Evolutionary conservation across 768 basidiomycete genomes (phyloP).

Genomic region (Lentinus brumalis): DNA sequence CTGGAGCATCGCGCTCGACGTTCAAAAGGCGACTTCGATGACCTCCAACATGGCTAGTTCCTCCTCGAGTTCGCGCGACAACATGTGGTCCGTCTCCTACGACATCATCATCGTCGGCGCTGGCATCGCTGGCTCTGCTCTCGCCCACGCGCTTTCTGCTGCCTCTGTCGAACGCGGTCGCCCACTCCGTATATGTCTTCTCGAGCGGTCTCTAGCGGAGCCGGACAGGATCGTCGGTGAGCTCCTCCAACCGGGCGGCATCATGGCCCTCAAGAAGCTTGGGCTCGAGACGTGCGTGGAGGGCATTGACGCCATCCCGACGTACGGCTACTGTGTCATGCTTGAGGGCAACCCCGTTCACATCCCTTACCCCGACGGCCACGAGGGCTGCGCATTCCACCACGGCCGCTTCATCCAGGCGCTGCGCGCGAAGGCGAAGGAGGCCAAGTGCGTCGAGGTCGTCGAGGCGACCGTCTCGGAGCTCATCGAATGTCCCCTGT

Average conservation of each 20-base stretch:
- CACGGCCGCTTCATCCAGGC: constrained; percentile 89
- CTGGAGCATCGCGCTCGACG: constrained; percentile 14
- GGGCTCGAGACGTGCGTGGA: constrained; percentile 78
- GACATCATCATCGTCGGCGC: constrained; percentile 91
- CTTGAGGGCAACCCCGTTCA: constrained; percentile 69
- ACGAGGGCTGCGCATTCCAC: constrained; percentile 87
- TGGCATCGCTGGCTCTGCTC: constrained; percentile 84
- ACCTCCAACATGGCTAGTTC: background rate
- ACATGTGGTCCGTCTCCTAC: constrained; percentile 44
- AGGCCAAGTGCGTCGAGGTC: constrained; percentile 68
- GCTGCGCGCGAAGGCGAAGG: constrained; percentile 65
- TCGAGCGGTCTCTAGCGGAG: constrained; percentile 90
- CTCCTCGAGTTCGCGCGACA: background rate
- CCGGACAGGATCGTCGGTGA: constrained; percentile 99
- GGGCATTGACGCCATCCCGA: constrained; percentile 84
- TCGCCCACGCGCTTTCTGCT: constrained; percentile 82
- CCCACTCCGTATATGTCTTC: constrained; percentile 75
- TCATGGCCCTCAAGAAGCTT: constrained; percentile 71
- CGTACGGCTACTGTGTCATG: constrained; percentile 85
- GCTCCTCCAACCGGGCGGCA: constrained; percentile 91
- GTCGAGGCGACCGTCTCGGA: constrained; percentile 85
- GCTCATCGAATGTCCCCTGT: constrained; percentile 60
- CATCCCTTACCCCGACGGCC: constrained; percentile 80
- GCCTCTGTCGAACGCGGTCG: constrained; percentile 40
- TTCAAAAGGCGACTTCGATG: constrained; percentile 10